A percentile compares a stretch with the other conserved stretches of the same genome.
Evolutionary conservation across 164 flowering plant genomes (phyloP).

Genomic region (Aristolochia californica): DNA sequence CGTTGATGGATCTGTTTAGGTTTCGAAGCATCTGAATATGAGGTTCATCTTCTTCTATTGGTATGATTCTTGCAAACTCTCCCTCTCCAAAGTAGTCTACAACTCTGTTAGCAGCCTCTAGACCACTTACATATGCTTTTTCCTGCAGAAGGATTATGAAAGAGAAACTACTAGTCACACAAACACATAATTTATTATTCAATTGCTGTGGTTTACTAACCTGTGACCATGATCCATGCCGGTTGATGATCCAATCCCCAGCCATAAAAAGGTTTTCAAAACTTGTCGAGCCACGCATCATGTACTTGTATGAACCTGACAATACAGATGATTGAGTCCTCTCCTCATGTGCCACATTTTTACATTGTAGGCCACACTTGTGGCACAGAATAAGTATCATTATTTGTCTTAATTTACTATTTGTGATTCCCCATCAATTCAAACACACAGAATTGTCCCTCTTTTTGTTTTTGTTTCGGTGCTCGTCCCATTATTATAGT

Average conservation of each 20-base stretch:
- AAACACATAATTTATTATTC: no score
- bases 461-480: no score
- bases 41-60: constrained; percentile 60
- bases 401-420: no score
- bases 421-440: no score
- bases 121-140: constrained; percentile 56
- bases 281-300: constrained; percentile 55
- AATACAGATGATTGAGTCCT: neutral
- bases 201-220: no score
- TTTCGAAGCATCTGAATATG: constrained; percentile 44
- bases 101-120: constrained; percentile 72
- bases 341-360: no score
- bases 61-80: constrained; percentile 54
- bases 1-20: constrained; percentile 40
- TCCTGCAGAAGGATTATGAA: constrained; percentile 25
- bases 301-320: constrained; percentile 54
- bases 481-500: no score
- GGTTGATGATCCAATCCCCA: constrained; percentile 56
- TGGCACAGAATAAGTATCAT: no score
- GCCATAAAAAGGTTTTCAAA: constrained; percentile 64
- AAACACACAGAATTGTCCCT: no score
- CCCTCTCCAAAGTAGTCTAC: no score
- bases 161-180: no score
- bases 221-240: constrained; percentile 46
- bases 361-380: no score